Evolutionary conservation across 106 monocot genomes (phyloP).

Genomic region (Dioscorea zingiberensis): DNA sequence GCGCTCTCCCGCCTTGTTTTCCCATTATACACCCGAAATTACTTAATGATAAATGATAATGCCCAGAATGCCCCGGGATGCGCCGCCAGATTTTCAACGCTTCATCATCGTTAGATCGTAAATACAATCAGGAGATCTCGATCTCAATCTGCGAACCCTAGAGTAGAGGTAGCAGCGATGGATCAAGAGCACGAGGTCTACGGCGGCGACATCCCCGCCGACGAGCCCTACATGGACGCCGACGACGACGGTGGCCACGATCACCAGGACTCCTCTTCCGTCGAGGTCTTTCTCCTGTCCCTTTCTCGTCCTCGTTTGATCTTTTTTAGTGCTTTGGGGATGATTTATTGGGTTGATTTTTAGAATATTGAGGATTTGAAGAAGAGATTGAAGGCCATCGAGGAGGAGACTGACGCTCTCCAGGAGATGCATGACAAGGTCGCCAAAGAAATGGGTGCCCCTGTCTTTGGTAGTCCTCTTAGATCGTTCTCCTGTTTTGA

Average conservation of each 20-base stretch:
- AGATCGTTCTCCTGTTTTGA: background rate
- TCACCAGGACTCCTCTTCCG: background rate
- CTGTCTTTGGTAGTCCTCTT: conserved; percentile 34
- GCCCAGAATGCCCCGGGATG: too few relatives aligned
- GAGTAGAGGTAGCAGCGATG: too few relatives aligned
- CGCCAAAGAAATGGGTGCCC: conserved; percentile 66
- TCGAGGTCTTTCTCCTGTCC: conserved; percentile 7
- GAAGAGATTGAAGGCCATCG: conserved; percentile 63
- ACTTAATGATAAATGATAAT: too few relatives aligned
- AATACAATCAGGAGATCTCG: too few relatives aligned
- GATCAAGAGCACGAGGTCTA: conserved; percentile 32
- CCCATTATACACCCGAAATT: too few relatives aligned
- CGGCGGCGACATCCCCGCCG: conserved; percentile 35
- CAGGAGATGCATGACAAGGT: conserved; percentile 77
- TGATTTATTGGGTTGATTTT: background rate
- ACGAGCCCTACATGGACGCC: conserved; percentile 13
- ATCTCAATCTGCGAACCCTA: too few relatives aligned
- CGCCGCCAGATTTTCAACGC: too few relatives aligned
- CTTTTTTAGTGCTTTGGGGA: background rate
- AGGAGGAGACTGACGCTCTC: conserved; percentile 62
- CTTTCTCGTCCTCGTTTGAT: background rate
- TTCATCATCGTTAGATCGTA: too few relatives aligned
- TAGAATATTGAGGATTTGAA: conserved; percentile 61
- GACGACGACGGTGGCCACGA: conserved; percentile 7
- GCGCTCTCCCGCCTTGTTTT: too few relatives aligned